Evolutionary conservation across 73 alveolate species (phyloP).

Genomic region (Blepharisma japonicum): DNA sequence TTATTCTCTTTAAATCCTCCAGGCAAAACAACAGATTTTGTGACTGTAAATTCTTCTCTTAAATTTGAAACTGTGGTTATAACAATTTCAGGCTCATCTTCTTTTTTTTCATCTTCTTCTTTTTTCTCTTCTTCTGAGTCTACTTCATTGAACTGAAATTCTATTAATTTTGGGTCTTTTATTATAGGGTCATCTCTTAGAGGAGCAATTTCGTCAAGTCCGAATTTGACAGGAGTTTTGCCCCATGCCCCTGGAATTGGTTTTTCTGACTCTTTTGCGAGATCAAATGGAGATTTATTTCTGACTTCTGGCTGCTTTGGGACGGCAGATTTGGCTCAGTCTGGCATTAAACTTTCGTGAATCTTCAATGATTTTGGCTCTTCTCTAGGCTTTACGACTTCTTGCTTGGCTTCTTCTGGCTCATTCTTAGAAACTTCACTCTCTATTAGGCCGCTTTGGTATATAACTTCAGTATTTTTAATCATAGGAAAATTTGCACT

Average conservation of each 20-base stretch:
- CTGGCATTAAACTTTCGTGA: conserved; percentile 15
- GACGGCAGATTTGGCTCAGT: conserved; percentile 4
- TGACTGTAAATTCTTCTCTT: conserved; percentile 6
- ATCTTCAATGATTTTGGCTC: not conserved
- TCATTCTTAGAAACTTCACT: not conserved
- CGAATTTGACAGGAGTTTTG: conserved; percentile 7
- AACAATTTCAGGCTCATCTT: not conserved
- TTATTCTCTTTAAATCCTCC: not conserved
- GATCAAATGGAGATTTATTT: conserved; percentile 12
- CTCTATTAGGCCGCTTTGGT: not conserved
- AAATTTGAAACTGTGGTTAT: not conserved
- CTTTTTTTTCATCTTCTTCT: not conserved
- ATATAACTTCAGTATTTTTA: not conserved
- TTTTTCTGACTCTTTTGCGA: not conserved
- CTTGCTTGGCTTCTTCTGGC: conserved; percentile 21
- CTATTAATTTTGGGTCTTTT: not conserved
- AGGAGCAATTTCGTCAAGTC: not conserved
- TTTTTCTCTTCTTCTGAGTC: not conserved
- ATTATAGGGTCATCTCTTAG: not conserved
- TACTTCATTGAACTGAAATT: not conserved
- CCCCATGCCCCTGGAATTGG: conserved; percentile 29
- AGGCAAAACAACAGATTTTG: not conserved
- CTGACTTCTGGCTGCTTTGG: not conserved
- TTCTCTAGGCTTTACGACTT: not conserved
- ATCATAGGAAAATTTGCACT: not conserved